Evolutionary conservation across 257 asterid genomes (phyloP).

Genomic region (Scutellaria barbata): DNA sequence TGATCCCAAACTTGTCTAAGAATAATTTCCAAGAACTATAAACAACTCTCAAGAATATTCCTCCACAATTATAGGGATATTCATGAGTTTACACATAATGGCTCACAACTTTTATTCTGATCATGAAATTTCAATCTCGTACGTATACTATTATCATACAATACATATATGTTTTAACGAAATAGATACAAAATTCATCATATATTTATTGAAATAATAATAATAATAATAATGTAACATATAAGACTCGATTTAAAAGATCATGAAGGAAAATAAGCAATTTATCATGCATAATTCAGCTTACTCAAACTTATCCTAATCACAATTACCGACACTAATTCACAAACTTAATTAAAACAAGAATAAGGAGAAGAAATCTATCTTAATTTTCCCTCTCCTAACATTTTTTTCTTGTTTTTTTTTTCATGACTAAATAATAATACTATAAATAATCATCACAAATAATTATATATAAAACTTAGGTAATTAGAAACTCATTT

Average conservation of each 20-base stretch:
- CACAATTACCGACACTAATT: slow-evolving; percentile 40
- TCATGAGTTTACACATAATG: slow-evolving; percentile 31
- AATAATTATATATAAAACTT: neutral
- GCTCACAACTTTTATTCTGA: neutral
- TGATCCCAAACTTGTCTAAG: slow-evolving; percentile 42
- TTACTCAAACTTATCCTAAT: slow-evolving; percentile 30
- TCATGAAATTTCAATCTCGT: neutral
- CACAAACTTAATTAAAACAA: slow-evolving; percentile 36
- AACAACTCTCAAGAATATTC: slow-evolving; percentile 54
- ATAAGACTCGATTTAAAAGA: neutral
- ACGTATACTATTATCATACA: neutral
- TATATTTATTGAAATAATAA: too few species aligned
- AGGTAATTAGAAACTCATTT: slow-evolving; percentile 47
- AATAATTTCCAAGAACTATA: slow-evolving; percentile 38
- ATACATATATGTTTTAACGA: too few species aligned
- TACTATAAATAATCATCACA: slow-evolving; percentile 24
- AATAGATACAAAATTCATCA: too few species aligned
- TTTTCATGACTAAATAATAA: neutral
- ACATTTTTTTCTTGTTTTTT: slow-evolving; percentile 8
- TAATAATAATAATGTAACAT: too few species aligned
- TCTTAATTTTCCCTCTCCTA: slow-evolving; percentile 20
- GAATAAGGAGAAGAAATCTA: slow-evolving; percentile 4
- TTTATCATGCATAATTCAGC: slow-evolving; percentile 25
- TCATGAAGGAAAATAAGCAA: neutral
- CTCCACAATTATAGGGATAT: slow-evolving; percentile 54